Percentiles rank a stretch among this genome's conserved stretches.
These are phyloP conservation scores for Paracoccidioides lutzii DNA, from an alignment of 2,329 filamentous ascomycete species.

Conservation along the genomic window DNA sequence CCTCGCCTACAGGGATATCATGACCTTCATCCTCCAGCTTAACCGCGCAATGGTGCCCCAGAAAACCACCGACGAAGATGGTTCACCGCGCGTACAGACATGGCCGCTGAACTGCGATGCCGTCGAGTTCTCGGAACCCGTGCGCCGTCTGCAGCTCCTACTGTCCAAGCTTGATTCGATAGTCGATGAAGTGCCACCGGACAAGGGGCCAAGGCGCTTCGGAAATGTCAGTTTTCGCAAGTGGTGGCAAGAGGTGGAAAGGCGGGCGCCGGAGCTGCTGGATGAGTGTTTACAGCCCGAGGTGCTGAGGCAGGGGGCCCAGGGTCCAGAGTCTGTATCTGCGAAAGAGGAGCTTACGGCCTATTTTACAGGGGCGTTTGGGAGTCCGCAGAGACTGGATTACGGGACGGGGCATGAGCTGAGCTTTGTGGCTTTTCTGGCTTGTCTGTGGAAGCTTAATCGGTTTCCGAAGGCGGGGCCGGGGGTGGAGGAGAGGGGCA, in stretches of 20 bases:
- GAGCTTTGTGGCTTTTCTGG: constrained; percentile 85
- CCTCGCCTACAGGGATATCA: constrained; percentile 74
- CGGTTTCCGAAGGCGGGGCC: constrained; percentile 50
- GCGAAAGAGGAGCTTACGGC: constrained; percentile 56
- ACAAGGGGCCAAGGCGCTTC: constrained; percentile 75
- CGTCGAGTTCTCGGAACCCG: constrained; percentile 40
- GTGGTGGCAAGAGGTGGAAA: constrained; percentile 62
- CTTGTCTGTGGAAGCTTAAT: constrained; percentile 78
- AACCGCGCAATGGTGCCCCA: constrained; percentile 75
- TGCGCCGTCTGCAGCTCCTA: constrained; percentile 53
- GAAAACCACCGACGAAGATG: constrained; percentile 30
- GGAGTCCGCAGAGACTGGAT: constrained; percentile 77
- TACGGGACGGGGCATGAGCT: constrained; percentile 95
- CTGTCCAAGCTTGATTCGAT: constrained; percentile 52
- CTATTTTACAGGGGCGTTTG: constrained; percentile 78
- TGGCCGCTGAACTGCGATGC: constrained; percentile 36
- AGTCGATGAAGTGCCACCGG: constrained; percentile 68
- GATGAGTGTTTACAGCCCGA: constrained; percentile 41
- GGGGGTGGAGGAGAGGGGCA: constrained; percentile 56
- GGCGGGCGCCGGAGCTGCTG: constrained; percentile 45
- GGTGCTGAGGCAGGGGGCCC: constrained; percentile 27
- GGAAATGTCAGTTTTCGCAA: constrained; percentile 82
- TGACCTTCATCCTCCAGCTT: constrained; percentile 76
- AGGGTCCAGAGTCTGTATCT: constrained; percentile 26
- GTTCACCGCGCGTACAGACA: constrained; percentile 28